Evolutionary conservation across 176 grass and related monocot species (phyloP), one percentile per base, ranked within the genome.

Genomic region (Aegilops tauschii): DNA sequence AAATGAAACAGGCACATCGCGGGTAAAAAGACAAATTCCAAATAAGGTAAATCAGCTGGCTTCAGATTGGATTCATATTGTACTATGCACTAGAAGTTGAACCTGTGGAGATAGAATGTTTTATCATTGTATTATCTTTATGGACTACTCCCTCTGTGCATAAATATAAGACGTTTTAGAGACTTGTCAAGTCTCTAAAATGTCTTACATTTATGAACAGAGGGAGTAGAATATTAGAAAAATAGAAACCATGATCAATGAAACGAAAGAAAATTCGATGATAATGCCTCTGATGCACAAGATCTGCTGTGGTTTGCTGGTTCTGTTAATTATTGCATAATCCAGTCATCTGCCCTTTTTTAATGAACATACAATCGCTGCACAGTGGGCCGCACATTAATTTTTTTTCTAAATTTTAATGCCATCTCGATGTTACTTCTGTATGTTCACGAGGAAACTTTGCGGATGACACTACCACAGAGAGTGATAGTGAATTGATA

Each of bases 1-100:
- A 85, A 89, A 82, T 63, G 85, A 80, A 27, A 62, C 47, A 4
- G 85, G 71, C 13, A 61, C 79, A 45, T 62, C 88, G 0, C 66
- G 82, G 45, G 49, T 86, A 56, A 85, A 75, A 81, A 88, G 80
- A 75, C 74, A 83, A 73, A 90, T 90, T 69, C 88, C 85, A 68
- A 90, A 93, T 77, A 93, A 93, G 92, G 92, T 93, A 88, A 76
- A 37, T 76, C 20, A 61, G 18, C 69, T 81, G 27, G 35, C 45
- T 75, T 68, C 25, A 65, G 47, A 36, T 71, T 79, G 2, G 3
- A 63, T 71, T 79, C 32, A 8, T 83, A 23, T 42, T 50, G 13
- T 73, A 16, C 28, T 50, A 34, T 28, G 45, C 27, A 12, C 29
- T 74, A 64, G 0, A 36, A 52, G 1, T 80, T 80, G 52, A 80